Evolutionary conservation across 2,329 filamentous ascomycete genomes (phyloP), one percentile per base, ranked within the genome.

Genomic region (Akanthomyces lecanii): DNA sequence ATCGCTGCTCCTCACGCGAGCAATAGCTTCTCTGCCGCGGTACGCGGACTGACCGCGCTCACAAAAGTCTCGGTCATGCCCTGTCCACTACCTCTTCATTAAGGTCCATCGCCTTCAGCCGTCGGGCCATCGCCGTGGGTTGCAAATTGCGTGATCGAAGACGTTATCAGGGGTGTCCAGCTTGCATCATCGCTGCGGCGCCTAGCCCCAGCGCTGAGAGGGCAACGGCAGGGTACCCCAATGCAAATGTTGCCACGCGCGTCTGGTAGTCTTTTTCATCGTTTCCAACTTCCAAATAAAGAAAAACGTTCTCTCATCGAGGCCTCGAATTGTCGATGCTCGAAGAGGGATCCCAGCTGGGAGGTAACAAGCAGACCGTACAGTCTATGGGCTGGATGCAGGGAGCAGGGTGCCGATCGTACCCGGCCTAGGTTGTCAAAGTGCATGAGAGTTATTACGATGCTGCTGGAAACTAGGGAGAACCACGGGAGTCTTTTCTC

Each of bases 121-220:
- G 44, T 18, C 55, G 55, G 55, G 8, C 55, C 42, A 30, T 58
- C 55, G 55, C 55, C 23, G 21, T 48, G 44, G 55, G 28, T n/a
- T n/a, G 30, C 28, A 58, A 48, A 58, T 58, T 45, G 55, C 55
- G 55, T 58, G 55, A 44, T 58, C 16, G 42, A 57, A 47, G 44
- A 58, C 44, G 42, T 48, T 48, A 48, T 58, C 30, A 33, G 42
- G 55, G 33, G 33, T 8, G 33, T 10, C 33, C 10, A 12, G 33
- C 33, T 48, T 48, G 55, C 30, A 58, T 57, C 28, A 56, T 57
- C 28, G 25, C 38, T 8, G 40, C 44, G 36, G 44, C 55, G 40
- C 30, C 44, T 18, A n/a, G 54, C 4, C 18, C 11, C 3, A n/a
- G 21, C 5, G 14, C 11, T 6, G 10, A 11, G 2, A 58, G 44